These are phyloP conservation scores for Epichloe glyceriae DNA, from an alignment of 2,329 filamentous ascomycete species.

Conservation along the genomic window DNA sequence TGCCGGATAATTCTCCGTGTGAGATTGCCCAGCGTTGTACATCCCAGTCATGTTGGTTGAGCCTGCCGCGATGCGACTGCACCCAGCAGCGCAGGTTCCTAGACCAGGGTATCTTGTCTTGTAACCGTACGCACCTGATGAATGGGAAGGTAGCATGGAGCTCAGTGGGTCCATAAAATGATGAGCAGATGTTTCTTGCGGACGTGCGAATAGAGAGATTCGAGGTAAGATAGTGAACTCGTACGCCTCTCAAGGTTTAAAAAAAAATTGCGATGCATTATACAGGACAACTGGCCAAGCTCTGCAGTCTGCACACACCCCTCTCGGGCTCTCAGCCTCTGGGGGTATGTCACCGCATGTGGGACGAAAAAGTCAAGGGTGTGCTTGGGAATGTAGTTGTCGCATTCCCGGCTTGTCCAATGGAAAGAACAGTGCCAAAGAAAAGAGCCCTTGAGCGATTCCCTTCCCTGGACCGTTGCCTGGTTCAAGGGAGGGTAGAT, in stretches of 20 bases:
- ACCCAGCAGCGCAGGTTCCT: background rate
- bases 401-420: constrained; percentile 4
- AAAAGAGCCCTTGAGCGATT: background rate
- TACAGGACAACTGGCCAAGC: background rate
- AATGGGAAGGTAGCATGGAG: constrained; percentile 3
- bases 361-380: constrained; percentile 2
- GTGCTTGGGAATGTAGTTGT: constrained; percentile 3
- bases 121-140: background rate
- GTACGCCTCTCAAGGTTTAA: constrained; percentile 2
- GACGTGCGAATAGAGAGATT: constrained; percentile 5
- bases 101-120: constrained; percentile 5
- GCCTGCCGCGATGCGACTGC: background rate
- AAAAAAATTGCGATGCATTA: background rate
- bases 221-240: background rate
- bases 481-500: background rate
- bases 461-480: background rate
- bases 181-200: constrained; percentile 2
- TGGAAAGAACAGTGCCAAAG: background rate
- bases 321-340: background rate
- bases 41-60: constrained; percentile 2
- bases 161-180: constrained; percentile 3
- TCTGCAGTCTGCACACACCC: background rate
- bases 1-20: constrained; percentile 9
- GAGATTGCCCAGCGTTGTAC: constrained; percentile 3
- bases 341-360: background rate